A percentile compares a stretch with the other conserved stretches of the same genome.
Conservation (phyloP, 345 rosid genomes). For the Populus deltoides region DNA sequence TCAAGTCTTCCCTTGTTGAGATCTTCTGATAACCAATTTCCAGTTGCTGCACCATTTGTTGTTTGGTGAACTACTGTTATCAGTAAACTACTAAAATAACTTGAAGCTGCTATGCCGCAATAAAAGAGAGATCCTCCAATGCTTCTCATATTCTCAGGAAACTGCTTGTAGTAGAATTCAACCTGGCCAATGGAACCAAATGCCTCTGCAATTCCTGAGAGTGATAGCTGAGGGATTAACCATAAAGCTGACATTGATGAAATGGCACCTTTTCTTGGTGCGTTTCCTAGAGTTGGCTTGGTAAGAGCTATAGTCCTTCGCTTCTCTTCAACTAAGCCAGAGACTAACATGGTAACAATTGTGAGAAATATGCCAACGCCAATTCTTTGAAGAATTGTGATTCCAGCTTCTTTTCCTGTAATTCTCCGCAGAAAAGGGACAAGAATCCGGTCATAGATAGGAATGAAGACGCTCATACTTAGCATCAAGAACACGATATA, state of each 20-base stretch:
- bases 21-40: constrained; percentile 12
- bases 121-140: constrained; percentile 10
- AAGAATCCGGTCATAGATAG: constrained; percentile 36
- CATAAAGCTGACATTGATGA: constrained; percentile 40
- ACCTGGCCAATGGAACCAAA: constrained; percentile 4
- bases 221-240: constrained; percentile 40
- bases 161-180: constrained; percentile 19
- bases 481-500: constrained; percentile 31
- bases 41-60: not conserved
- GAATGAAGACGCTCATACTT: constrained; percentile 34
- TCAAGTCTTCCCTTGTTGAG: constrained; percentile 10
- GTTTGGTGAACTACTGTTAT: not conserved
- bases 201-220: constrained; percentile 35
- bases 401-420: constrained; percentile 37
- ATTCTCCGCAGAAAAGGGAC: constrained; percentile 31
- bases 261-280: constrained; percentile 28
- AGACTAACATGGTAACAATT: constrained; percentile 28
- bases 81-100: not conserved
- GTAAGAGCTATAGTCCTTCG: constrained; percentile 24
- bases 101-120: not conserved
- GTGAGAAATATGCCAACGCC: constrained; percentile 34
- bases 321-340: constrained; percentile 31
- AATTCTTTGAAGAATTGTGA: constrained; percentile 41
- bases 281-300: constrained; percentile 20
- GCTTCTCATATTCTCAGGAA: constrained; percentile 21